Conservation (phyloP, 2,329 filamentous ascomycete genomes). For the Botrytis sinoallii region DNA sequence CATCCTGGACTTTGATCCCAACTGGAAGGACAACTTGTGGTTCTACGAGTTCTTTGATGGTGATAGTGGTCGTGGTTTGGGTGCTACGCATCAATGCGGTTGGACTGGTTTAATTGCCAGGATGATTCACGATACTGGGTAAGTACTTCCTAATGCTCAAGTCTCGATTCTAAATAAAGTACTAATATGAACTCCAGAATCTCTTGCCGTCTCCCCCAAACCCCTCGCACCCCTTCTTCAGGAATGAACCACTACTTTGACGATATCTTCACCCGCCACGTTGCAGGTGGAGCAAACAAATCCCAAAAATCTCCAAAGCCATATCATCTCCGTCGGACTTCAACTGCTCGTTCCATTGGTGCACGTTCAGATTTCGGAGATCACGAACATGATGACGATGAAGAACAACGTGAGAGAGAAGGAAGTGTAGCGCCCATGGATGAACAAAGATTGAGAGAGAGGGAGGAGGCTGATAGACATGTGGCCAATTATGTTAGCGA, state of each 20-base stretch:
- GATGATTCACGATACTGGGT: slow-evolving; percentile 97
- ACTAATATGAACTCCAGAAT: slow-evolving; percentile 57
- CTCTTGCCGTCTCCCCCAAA: slow-evolving; percentile 87
- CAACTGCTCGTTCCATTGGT: slow-evolving; percentile 79
- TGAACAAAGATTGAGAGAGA: slow-evolving; percentile 50
- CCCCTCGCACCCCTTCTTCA: slow-evolving; percentile 79
- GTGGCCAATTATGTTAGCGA: slow-evolving; percentile 79
- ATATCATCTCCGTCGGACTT: slow-evolving; percentile 66
- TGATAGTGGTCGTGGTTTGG: slow-evolving; percentile 82
- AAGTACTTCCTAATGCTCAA: slow-evolving; percentile 42
- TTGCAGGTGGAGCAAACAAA: slow-evolving; percentile 39
- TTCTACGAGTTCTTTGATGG: slow-evolving; percentile 98
- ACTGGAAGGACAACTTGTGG: slow-evolving; percentile 94
- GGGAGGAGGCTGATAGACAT: slow-evolving; percentile 61
- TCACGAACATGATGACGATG: slow-evolving; percentile 31
- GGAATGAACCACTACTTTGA: slow-evolving; percentile 95
- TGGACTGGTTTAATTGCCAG: slow-evolving; percentile 96
- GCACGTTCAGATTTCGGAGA: slow-evolving; percentile 72
- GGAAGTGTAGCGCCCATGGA: slow-evolving; percentile 49
- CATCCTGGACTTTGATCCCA: slow-evolving; percentile 81
- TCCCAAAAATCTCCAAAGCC: slow-evolving; percentile 43
- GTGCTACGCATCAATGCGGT: slow-evolving; percentile 90
- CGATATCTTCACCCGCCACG: slow-evolving; percentile 69
- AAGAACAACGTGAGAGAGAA: slow-evolving; percentile 37
- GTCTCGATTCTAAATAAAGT: background rate